Evolutionary conservation across 305 asterid species (phyloP).

Genomic region (Rubia occidens): DNA sequence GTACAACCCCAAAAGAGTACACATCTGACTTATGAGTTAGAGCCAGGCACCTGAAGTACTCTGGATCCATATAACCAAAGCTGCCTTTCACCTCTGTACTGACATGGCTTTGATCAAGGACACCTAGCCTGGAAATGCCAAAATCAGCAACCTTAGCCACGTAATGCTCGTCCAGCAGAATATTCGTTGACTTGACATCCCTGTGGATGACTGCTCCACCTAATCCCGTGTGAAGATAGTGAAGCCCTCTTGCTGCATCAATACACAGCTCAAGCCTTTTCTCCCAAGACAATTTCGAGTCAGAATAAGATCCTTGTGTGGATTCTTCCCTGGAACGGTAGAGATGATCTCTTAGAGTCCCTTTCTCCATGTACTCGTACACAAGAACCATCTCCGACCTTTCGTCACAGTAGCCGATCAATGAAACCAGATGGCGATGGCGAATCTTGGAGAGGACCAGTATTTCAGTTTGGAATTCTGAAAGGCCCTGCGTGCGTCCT

Average conservation of each 20-base stretch:
- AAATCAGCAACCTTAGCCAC: slow-evolving; percentile 57
- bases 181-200: slow-evolving; percentile 54
- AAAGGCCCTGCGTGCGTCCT: slow-evolving; percentile 42
- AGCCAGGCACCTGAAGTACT: slow-evolving; percentile 23
- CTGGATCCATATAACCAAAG: slow-evolving; percentile 24
- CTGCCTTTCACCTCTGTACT: slow-evolving; percentile 18
- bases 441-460: slow-evolving; percentile 38
- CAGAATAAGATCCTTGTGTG: slow-evolving; percentile 5
- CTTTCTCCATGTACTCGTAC: slow-evolving; percentile 56
- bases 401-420: slow-evolving; percentile 53
- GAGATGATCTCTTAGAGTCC: slow-evolving; percentile 48
- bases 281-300: slow-evolving; percentile 34
- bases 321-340: slow-evolving; percentile 19
- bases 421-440: slow-evolving; percentile 44
- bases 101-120: slow-evolving; percentile 34
- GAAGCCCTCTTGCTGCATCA: slow-evolving; percentile 49
- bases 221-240: slow-evolving; percentile 47
- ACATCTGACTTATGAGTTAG: slow-evolving; percentile 7
- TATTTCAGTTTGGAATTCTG: slow-evolving; percentile 48
- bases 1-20: slow-evolving; percentile 8
- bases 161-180: slow-evolving; percentile 37
- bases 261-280: slow-evolving; percentile 47
- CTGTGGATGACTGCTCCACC: slow-evolving; percentile 37
- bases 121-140: slow-evolving; percentile 42
- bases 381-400: slow-evolving; percentile 47